Conservation (phyloP, 2,329 filamentous ascomycete species). For the Pseudodiploospora longispora region DNA sequence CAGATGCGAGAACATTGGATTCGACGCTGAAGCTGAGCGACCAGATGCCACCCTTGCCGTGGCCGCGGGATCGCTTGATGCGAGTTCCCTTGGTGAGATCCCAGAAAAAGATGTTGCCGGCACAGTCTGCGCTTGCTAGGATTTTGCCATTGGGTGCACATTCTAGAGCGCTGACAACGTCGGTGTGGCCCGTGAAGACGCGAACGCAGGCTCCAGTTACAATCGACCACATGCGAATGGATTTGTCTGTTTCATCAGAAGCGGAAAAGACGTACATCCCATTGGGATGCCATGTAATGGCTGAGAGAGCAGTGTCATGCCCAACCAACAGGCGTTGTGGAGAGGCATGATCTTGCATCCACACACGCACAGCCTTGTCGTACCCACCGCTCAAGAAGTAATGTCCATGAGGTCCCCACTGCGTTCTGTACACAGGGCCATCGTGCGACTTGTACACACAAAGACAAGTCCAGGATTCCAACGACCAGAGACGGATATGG, state of each 20-base stretch:
- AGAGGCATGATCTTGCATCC: constrained; percentile 88
- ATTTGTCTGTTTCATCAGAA: constrained; percentile 76
- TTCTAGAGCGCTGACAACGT: constrained; percentile 76
- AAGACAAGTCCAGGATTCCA: constrained; percentile 86
- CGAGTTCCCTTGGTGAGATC: constrained; percentile 78
- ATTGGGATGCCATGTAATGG: constrained; percentile 90
- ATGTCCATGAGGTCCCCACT: constrained; percentile 88
- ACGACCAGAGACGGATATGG: constrained; percentile 83
- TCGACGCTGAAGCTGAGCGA: constrained; percentile 90
- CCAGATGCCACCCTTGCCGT: constrained; percentile 89
- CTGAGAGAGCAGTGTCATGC: constrained; percentile 88
- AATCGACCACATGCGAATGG: constrained; percentile 96
- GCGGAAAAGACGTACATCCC: constrained; percentile 89
- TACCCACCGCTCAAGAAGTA: constrained; percentile 86
- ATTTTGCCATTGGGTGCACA: constrained; percentile 84
- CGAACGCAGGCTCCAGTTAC: constrained; percentile 78
- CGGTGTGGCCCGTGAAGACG: constrained; percentile 84
- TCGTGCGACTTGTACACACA: constrained; percentile 93
- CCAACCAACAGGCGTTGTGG: constrained; percentile 83
- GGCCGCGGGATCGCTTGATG: constrained; percentile 88
- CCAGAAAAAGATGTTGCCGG: constrained; percentile 90
- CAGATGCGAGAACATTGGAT: constrained; percentile 81
- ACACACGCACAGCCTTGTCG: constrained; percentile 84
- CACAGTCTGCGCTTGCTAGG: constrained; percentile 81
- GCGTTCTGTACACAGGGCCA: constrained; percentile 78